These are phyloP conservation scores for Ampelomyces quisqualis DNA, from an alignment of 2,329 filamentous ascomycete species.

Conservation along the genomic window DNA sequence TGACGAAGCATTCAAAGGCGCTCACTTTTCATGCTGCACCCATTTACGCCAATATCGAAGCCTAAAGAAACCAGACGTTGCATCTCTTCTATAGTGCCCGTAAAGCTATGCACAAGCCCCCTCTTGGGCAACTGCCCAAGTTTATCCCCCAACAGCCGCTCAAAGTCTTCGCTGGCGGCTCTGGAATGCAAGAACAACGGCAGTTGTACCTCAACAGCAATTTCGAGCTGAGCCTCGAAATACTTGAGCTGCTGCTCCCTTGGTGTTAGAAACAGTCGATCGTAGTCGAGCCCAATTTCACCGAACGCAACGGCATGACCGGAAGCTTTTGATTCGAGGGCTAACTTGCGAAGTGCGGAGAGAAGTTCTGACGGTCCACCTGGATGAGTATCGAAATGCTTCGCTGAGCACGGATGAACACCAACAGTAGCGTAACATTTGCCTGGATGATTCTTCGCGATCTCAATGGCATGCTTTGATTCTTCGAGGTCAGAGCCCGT, in stretches of 20 bases:
- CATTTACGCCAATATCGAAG: constrained; percentile 91
- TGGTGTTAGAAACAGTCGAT: constrained; percentile 79
- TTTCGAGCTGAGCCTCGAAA: constrained; percentile 77
- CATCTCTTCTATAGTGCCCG: constrained; percentile 85
- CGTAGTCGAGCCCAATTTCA: constrained; percentile 95
- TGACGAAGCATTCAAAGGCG: not conserved
- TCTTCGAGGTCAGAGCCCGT: constrained; percentile 86
- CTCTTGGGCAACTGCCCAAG: constrained; percentile 69
- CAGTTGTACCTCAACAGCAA: constrained; percentile 74
- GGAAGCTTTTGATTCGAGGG: constrained; percentile 58
- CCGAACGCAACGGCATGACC: constrained; percentile 78
- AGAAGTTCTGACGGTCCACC: constrained; percentile 60
- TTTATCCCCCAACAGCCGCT: constrained; percentile 64
- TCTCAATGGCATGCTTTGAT: constrained; percentile 69
- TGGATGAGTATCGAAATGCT: constrained; percentile 68
- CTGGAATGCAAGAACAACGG: constrained; percentile 92
- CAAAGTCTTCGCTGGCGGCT: constrained; percentile 65
- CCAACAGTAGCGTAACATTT: constrained; percentile 88
- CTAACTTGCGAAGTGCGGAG: constrained; percentile 62
- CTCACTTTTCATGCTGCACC: constrained; percentile 84
- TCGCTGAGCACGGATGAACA: constrained; percentile 87
- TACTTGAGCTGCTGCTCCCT: constrained; percentile 79
- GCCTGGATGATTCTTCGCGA: constrained; percentile 73
- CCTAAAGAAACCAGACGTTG: constrained; percentile 74
- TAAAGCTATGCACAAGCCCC: constrained; percentile 93